phyloP scores from a whole-genome alignment of 495 filamentous ascomycete genomes.

The Talaromyces thailandensis region DNA sequence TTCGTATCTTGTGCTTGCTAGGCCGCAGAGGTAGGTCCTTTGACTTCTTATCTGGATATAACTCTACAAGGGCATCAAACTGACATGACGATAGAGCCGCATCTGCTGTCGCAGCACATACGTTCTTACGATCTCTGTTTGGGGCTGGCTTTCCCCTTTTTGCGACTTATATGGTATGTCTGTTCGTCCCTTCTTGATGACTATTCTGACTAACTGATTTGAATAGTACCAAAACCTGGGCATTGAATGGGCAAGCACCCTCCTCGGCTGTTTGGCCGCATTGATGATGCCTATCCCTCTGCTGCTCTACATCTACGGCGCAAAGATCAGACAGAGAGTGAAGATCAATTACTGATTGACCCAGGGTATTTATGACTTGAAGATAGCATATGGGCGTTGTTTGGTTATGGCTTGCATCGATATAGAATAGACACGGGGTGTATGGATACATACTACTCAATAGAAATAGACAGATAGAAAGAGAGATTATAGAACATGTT shows the following conservation, averaged over 20 bases:
- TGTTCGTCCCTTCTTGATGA: neutral
- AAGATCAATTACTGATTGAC: neutral
- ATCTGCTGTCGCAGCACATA: constrained; percentile 42
- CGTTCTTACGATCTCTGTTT: constrained; percentile 36
- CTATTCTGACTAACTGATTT: neutral
- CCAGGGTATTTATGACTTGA: neutral
- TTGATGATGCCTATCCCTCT: constrained; percentile 31
- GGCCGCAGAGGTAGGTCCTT: constrained; percentile 69
- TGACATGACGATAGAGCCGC: constrained; percentile 20
- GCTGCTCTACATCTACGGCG: constrained; percentile 29
- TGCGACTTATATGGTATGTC: constrained; percentile 18
- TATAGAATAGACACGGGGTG: neutral
- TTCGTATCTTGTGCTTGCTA: constrained; percentile 83
- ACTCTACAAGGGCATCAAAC: constrained; percentile 31
- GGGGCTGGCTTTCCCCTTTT: constrained; percentile 44
- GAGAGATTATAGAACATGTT: neutral
- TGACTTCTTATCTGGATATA: constrained; percentile 29
- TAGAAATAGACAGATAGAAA: neutral
- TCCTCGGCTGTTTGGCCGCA: constrained; percentile 48
- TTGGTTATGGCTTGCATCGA: neutral
- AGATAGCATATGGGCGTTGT: neutral
- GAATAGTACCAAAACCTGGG: constrained; percentile 50
- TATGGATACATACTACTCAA: neutral
- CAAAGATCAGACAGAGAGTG: constrained; percentile 15
- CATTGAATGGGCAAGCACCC: constrained; percentile 50